Conservation (phyloP, 202 grass and related monocot species). For the Zoysia matrella region DNA sequence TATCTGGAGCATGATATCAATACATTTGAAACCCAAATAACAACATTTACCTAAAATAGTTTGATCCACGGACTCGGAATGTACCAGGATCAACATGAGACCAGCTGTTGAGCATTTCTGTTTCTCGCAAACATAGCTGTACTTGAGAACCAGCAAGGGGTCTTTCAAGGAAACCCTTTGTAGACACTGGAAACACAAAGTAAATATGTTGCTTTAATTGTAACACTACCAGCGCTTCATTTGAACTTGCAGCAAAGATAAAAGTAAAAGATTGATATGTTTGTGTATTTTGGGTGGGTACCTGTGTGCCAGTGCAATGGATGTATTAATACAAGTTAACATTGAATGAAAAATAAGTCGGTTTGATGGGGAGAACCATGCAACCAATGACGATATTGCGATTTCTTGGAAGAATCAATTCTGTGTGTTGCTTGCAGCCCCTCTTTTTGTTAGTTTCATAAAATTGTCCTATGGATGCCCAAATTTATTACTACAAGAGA, state of each 20-base stretch:
- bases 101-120: conserved; percentile 90
- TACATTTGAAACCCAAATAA: conserved; percentile 18
- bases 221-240: not conserved
- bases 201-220: conserved; percentile 32
- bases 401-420: conserved; percentile 15
- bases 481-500: not conserved
- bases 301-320: too few species aligned
- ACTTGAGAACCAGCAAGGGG: conserved; percentile 95
- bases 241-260: not conserved
- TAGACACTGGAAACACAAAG: conserved; percentile 62
- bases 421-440: too few species aligned
- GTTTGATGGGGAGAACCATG: conserved; percentile 8
- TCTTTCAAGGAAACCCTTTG: not conserved
- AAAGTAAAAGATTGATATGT: too few species aligned
- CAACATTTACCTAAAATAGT: conserved; percentile 84
- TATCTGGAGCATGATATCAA: conserved; percentile 9
- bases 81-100: conserved; percentile 78
- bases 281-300: too few species aligned
- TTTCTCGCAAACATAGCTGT: conserved; percentile 72
- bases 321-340: too few species aligned
- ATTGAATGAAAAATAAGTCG: not conserved
- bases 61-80: conserved; percentile 80
- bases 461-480: conserved; percentile 13
- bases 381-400: conserved; percentile 24
- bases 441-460: not conserved